Evolutionary conservation across 345 rosid genomes (phyloP).

Genomic region (Raphanus sativus): DNA sequence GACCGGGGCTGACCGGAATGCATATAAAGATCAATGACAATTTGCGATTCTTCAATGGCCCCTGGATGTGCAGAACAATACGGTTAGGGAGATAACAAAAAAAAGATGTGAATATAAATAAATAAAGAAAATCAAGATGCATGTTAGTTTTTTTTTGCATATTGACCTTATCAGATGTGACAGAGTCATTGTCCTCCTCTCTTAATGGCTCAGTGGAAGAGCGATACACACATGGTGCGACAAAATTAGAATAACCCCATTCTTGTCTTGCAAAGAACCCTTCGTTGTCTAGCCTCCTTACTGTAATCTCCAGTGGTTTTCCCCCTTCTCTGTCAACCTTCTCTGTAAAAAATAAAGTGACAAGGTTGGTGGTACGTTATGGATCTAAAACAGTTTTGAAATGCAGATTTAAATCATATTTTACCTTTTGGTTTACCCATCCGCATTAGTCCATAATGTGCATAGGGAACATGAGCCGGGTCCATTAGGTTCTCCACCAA

Average conservation of each 20-base stretch:
- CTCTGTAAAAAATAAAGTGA: constrained; percentile 41
- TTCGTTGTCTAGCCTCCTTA: constrained; percentile 48
- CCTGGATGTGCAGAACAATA: constrained; percentile 30
- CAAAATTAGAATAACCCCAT: constrained; percentile 55
- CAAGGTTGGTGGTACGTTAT: not conserved
- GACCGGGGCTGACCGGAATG: constrained; percentile 85
- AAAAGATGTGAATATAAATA: not conserved
- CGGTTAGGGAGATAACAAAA: not conserved
- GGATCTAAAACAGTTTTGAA: not conserved
- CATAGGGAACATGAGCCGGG: constrained; percentile 93
- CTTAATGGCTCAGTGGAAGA: constrained; percentile 41
- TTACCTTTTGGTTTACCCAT: constrained; percentile 43
- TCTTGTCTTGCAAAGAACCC: constrained; percentile 69
- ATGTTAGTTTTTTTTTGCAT: not conserved
- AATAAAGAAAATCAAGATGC: not conserved
- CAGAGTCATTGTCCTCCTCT: constrained; percentile 51
- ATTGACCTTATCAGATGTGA: constrained; percentile 42
- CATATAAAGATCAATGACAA: constrained; percentile 73
- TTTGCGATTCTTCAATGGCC: constrained; percentile 32
- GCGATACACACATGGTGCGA: constrained; percentile 72
- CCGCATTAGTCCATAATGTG: constrained; percentile 76
- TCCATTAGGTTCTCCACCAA: constrained; percentile 86
- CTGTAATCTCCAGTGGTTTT: constrained; percentile 57
- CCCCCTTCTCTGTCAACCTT: constrained; percentile 92
- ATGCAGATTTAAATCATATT: constrained; percentile 9